Base-by-base conservation (phyloP, 2,329 filamentous ascomycete species). In the Teratosphaeria nubilosa region DNA sequence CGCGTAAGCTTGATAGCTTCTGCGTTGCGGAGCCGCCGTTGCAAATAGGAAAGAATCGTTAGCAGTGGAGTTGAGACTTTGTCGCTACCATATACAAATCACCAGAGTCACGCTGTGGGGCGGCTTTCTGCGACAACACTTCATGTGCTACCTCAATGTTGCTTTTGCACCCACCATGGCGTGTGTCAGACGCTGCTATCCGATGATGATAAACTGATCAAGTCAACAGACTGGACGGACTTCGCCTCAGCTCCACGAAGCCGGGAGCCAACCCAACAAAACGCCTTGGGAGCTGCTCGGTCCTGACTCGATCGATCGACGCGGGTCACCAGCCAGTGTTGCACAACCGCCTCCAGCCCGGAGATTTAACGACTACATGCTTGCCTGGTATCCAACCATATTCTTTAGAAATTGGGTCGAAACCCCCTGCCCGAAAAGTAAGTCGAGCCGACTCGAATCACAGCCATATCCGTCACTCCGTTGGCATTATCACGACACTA, bases 391-490 rank as follows among this genome's bases (percentile, higher is more conserved):
- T n/a, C 63, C 63, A 65, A 62, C 64, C 32, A 62, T 22, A 56
- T 37, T 7, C 41, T 22, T 7, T n/a, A 30, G 27, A n/a, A 53
- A 53, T 13, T 53, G 10, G 10, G 27, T 53, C 51, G 24, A 30
- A 30, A 53, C n/a, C 31, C 53, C 41, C 58, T 54, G 34, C 31
- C 27, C 60, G 51, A 54, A 50, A 56, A 62, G 64, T 62, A 66
- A 64, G 62, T 65, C 57, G 58, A 64, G 60, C 62, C 63, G 63
- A 62, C 45, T 37, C 16, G 52, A 54, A 32, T 53, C 56, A 55
- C 59, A 64, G 60, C 62, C 65, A 64, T 66, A 60, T 66, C 65
- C 65, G 64, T 64, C 52, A 60, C 50, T 34, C 45, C 22, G 24
- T 56, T 31, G 48, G 25, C n/a, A 48, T 48, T 3, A 48, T 48